Evolutionary conservation across 805 yeast species (phyloP), one percentile per base, ranked within the genome.

Genomic region (Ogataea methanolica): DNA sequence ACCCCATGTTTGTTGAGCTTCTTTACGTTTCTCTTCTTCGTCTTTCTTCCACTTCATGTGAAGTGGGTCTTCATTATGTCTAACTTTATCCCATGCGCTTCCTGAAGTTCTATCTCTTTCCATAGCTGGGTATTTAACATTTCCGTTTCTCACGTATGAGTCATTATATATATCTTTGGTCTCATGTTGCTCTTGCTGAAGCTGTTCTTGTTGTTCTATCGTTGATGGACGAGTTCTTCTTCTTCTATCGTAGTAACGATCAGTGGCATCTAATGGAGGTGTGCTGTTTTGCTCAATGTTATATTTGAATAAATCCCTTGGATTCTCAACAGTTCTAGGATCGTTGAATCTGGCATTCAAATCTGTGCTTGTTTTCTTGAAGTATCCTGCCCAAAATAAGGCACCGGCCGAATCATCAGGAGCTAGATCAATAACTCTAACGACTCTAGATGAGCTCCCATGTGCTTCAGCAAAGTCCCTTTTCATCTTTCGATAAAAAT

Each of bases 321-420:
- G 41, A 3, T 38, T 6, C 1, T 33, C 35, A 4, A 52, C 55
- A 0, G 58, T 56, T 55, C 73, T 66, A 6, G 90, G 90, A 56
- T 83, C 84, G 46, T 75, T 76, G 53, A 83, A 63, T 36, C 76
- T 68, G 42, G 71, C 70, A 19, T 70, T 71, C 0, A 83, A 80
- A 54, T 83, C 76, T 16, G 70, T 69, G 36, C 72, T 67, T 0
- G 86, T 74, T 49, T 71, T 62, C 42, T 70, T 66, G 60, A 76
- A 83, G 60, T 84, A 84, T 22, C 72, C 56, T 37, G 75, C 67
- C 81, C 82, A 78, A 38, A 61, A 59, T 21, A 49, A 58, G 19
- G 64, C 44, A 36, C 62, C 57, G 6, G 50, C 45, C 17, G 58
- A 42, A 8, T 61, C 64, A 40, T 54, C 57, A 60, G 67, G 67